Percentiles rank a stretch among this genome's conserved stretches.
Evolutionary conservation across 805 yeast species (phyloP).

Genomic region (Zygosaccharomyces bailii): DNA sequence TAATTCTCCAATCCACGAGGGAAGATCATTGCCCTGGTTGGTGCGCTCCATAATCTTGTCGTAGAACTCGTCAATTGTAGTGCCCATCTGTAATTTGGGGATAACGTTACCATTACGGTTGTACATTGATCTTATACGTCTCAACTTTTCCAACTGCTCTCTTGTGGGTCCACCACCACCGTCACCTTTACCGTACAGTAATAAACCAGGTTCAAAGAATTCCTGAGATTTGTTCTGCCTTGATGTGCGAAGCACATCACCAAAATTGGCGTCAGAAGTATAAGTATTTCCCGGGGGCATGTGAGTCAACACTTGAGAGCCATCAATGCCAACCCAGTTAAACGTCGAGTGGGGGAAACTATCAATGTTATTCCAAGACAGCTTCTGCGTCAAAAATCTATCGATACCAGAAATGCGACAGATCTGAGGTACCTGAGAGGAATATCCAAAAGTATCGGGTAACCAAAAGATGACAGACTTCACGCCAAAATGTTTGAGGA

Average conservation of each 20-base stretch:
- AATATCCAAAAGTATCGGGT: constrained; percentile 96
- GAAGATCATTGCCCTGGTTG: constrained; percentile 61
- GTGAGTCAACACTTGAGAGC: constrained; percentile 88
- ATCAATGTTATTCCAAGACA: constrained; percentile 95
- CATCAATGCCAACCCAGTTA: constrained; percentile 94
- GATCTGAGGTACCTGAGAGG: constrained; percentile 91
- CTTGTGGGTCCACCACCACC: constrained; percentile 99
- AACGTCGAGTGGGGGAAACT: constrained; percentile 85
- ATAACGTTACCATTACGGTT: constrained; percentile 69
- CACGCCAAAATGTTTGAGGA: constrained; percentile 71
- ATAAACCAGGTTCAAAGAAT: constrained; percentile 72
- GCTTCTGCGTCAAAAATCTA: constrained; percentile 84
- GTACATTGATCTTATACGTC: constrained; percentile 85
- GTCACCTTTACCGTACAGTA: constrained; percentile 91
- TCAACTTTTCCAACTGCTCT: constrained; percentile 87
- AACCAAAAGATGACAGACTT: constrained; percentile 83
- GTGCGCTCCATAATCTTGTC: constrained; percentile 60
- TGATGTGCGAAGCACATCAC: constrained; percentile 81
- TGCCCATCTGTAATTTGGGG: constrained; percentile 78
- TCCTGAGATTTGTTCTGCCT: constrained; percentile 80
- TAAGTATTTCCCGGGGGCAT: constrained; percentile 98
- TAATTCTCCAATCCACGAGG: constrained; percentile 90
- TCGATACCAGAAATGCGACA: constrained; percentile 84
- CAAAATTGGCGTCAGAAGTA: constrained; percentile 89
- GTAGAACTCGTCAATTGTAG: constrained; percentile 71